Evolutionary conservation across 1,284 basidiomycete species (phyloP).

Genomic region (Cryptococcus sp.): DNA sequence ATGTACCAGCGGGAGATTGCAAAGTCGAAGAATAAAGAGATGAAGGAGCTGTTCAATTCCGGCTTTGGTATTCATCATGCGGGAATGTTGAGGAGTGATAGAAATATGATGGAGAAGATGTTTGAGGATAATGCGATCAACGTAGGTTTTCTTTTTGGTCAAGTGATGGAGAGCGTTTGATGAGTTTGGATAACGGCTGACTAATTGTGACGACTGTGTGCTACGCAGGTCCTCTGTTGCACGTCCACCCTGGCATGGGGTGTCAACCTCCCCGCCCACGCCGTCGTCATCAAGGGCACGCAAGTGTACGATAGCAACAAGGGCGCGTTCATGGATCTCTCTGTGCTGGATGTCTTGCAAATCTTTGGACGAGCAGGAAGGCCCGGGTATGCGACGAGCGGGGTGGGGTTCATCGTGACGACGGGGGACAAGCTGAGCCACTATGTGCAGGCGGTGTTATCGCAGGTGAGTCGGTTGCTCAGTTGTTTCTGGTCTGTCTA

Average conservation of each 20-base stretch:
- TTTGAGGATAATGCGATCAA: constrained; percentile 90
- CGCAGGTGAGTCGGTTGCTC: constrained; percentile 63
- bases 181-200: neutral
- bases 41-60: constrained; percentile 87
- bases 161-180: too few species aligned
- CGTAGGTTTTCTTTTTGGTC: constrained; percentile 53
- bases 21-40: constrained; percentile 83
- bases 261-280: constrained; percentile 98
- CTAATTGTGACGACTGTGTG: neutral
- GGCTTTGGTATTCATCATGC: constrained; percentile 99
- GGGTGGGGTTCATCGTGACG: constrained; percentile 96
- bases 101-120: constrained; percentile 94
- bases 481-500: neutral
- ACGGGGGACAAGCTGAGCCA: constrained; percentile 88
- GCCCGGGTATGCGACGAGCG: constrained; percentile 90
- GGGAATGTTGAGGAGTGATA: constrained; percentile 91
- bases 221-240: constrained; percentile 84
- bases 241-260: constrained; percentile 99
- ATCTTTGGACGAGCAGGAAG: constrained; percentile 97
- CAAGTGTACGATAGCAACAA: constrained; percentile 89
- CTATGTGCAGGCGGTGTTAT: constrained; percentile 84
- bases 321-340: constrained; percentile 87
- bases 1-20: constrained; percentile 74
- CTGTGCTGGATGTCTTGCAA: constrained; percentile 79
- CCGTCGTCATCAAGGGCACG: constrained; percentile 97